Base-by-base conservation (phyloP, 352 stramenopile species). In the Pythium plurisporium region DNA sequence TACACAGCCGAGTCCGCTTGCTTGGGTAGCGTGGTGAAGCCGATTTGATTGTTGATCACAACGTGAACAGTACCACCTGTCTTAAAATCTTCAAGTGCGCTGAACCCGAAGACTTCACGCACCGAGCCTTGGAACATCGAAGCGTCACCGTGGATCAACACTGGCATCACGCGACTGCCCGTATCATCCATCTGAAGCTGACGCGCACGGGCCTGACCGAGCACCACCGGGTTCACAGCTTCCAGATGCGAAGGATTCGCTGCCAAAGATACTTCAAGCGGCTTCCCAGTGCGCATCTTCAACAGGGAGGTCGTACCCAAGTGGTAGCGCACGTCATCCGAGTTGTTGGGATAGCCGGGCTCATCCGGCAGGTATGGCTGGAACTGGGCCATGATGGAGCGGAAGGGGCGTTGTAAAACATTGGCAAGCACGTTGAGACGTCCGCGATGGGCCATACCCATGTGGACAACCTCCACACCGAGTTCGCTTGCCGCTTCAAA, bases 201-300 rank as follows among this genome's bases (percentile, higher is more conserved):
- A 7, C 14, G 97, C 20, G 97, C 97, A 8, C 97, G 82, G 1
- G 88, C 74, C 69, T 99, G 98, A 19, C 97, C 97, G 36, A 97
- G 65, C 3, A 99, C 97, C 14, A 99, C 90, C 0, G 97, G 87
- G 72, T 99, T 97, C 23, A 99, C 97, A 33, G 96, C 97, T 73
- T 99, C 97, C 15, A 99, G 74, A 70, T 99, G 97, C n/a, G 94
- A 99, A 23, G 97, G 97, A 70, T 99, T 99, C 11, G 97, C 94
- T 10, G 98, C 86, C 42, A 99, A 82, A 34, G 83, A 87, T 8
- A 94, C 79, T 61, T 94, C 78, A 37, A 95, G 57, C 7, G 59
- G 41, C 8, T 78, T 79, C 5, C 79, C 83, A 20, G 73, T 89
- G 34, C 66, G 76, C 78, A 86, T 89, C 52, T 81, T 69, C 40